These are phyloP conservation scores for Cercospora sp. DNA, from an alignment of 2,329 filamentous ascomycete genomes.

Conservation along the genomic window DNA sequence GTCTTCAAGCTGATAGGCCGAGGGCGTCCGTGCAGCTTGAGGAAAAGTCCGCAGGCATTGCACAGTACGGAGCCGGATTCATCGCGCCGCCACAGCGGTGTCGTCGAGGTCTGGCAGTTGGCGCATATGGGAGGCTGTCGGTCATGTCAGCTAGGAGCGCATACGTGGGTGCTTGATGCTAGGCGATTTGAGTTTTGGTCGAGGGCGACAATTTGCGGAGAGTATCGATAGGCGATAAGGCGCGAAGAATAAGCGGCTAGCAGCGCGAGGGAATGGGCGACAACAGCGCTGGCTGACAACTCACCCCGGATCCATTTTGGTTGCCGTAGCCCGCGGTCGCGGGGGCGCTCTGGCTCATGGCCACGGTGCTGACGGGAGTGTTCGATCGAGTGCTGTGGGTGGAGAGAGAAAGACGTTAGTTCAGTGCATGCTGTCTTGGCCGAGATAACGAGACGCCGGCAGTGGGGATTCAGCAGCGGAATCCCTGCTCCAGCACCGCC, in stretches of 20 bases:
- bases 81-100: conserved; percentile 95
- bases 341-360: conserved; percentile 59
- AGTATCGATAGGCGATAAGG: conserved; percentile 18
- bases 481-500: conserved; percentile 3
- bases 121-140: conserved; percentile 88
- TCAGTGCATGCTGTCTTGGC: neutral
- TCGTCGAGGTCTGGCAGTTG: conserved; percentile 94
- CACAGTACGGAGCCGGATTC: conserved; percentile 93
- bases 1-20: conserved; percentile 97
- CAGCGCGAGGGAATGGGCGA: neutral
- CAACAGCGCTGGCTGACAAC: conserved; percentile 34
- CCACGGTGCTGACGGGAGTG: conserved; percentile 39
- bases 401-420: conserved; percentile 8
- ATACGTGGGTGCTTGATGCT: neutral
- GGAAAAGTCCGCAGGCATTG: conserved; percentile 96
- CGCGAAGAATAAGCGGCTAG: neutral
- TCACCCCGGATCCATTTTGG: conserved; percentile 61
- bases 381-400: conserved; percentile 33
- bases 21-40: conserved; percentile 92
- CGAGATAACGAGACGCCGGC: neutral
- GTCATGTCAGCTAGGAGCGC: conserved; percentile 14
- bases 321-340: conserved; percentile 60
- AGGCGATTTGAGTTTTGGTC: conserved; percentile 10
- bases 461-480: neutral
- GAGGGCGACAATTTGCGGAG: neutral